Base-by-base conservation (phyloP, 2,329 filamentous ascomycete species). In the Elsinoe necatrix region DNA sequence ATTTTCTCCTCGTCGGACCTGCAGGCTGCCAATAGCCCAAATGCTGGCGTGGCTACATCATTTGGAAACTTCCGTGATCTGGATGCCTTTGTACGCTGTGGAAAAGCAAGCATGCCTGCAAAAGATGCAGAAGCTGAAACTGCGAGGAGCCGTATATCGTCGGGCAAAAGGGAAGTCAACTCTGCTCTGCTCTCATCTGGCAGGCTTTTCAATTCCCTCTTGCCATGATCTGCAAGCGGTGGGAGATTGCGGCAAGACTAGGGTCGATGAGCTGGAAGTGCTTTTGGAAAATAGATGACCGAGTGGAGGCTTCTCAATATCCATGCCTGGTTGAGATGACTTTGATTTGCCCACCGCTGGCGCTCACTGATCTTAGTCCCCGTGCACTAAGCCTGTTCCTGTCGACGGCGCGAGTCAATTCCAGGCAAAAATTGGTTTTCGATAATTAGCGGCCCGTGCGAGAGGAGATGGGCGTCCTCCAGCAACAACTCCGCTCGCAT, bases 311-410 rank as follows among this genome's bases (percentile, higher is more conserved):
- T 11, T 23, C 48, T 52, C 48, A n/a, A n/a, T n/a, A 35, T 20
- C 21, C 8, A 14, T 52, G 31, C 48, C 29, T 39, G 34, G 48
- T 35, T 39, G 16, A 35, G 48, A 37, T 25, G n/a, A 52, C 34
- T 52, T 29, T 37, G 48, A 52, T 52, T 37, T 52, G 48, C 48
- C 48, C 23, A 50, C 45, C 25, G 25, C 25, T 25, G 25, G 45
- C 45, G 45, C 45, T 31, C 11, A n/a, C 8, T 50, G 27, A 25
- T 16, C 45, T 25, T 50, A 50, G 34, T 23, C 41, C 16, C 25
- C 29, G 48, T 16, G 11, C 2, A 25, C 48, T 52, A 52, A 52
- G 23, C 48, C 48, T 52, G 48, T 52, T 52, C 48, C 48, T 52
- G 48, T 37, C 48, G 27, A 8, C 41, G 18, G 29, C 29, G 16